These are phyloP conservation scores for Volvox reticuliferus DNA, from an alignment of 139 green algal genomes.

Conservation along the genomic window DNA sequence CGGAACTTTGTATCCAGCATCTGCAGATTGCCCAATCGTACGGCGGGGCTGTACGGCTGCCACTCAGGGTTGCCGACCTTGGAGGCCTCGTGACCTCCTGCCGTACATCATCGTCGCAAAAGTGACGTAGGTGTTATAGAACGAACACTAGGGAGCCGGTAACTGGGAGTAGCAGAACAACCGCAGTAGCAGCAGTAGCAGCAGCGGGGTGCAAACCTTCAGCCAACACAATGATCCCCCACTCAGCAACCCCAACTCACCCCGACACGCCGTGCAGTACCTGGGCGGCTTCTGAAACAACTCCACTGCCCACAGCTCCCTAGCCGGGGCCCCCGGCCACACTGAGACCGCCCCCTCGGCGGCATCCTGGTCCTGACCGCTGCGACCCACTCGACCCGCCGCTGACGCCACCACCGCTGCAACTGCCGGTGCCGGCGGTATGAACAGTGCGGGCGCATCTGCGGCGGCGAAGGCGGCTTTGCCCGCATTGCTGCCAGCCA, in stretches of 20 bases:
- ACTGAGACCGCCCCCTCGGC: slow-evolving; percentile 6
- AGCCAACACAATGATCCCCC: too few relatives aligned
- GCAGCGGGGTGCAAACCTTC: too few relatives aligned
- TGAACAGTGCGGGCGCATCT: slow-evolving; percentile 18
- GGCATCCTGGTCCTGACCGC: slow-evolving; percentile 15
- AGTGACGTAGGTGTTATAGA: not conserved
- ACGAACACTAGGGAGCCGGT: not conserved
- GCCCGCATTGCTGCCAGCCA: slow-evolving; percentile 15
- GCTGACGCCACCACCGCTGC: not conserved
- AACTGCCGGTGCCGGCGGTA: not conserved
- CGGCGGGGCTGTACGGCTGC: slow-evolving; percentile 55
- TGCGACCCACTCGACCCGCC: slow-evolving; percentile 1
- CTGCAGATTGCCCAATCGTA: slow-evolving; percentile 50
- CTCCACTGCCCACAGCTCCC: slow-evolving; percentile 55
- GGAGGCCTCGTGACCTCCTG: slow-evolving; percentile 44
- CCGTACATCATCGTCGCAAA: not conserved
- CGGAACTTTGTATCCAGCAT: slow-evolving; percentile 53
- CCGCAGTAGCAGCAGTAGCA: too few relatives aligned
- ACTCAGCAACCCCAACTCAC: slow-evolving; percentile 26
- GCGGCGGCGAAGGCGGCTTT: not conserved
- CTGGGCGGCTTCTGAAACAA: slow-evolving; percentile 1
- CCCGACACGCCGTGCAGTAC: slow-evolving; percentile 59
- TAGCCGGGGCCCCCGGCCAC: not conserved
- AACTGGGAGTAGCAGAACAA: too few relatives aligned
- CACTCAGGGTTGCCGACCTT: slow-evolving; percentile 47